Evolutionary conservation across 768 basidiomycete species (phyloP).

Genomic region (Phlegmacium glaucopus): DNA sequence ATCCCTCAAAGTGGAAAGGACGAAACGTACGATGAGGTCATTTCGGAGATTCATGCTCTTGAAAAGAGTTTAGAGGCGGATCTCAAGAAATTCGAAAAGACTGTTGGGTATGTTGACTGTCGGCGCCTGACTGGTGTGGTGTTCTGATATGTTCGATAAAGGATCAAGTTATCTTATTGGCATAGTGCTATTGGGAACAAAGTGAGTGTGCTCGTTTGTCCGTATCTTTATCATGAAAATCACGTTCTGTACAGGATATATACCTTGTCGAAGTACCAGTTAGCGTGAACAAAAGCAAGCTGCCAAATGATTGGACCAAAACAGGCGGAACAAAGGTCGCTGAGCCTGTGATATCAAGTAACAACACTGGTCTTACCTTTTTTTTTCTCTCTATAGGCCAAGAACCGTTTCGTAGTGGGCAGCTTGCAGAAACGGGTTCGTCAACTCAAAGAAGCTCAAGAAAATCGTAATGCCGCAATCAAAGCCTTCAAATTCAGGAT

Average conservation of each 20-base stretch:
- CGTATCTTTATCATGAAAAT: background rate
- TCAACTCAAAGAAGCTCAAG: slow-evolving; percentile 88
- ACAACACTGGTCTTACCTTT: background rate
- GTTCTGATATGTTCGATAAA: slow-evolving; percentile 12
- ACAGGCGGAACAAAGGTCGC: slow-evolving; percentile 74
- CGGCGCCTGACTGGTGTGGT: background rate
- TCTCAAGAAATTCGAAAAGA: slow-evolving; percentile 62
- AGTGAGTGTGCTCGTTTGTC: slow-evolving; percentile 30
- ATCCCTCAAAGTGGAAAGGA: slow-evolving; percentile 85
- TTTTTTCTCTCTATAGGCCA: slow-evolving; percentile 41
- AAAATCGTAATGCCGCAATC: slow-evolving; percentile 76
- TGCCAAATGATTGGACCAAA: slow-evolving; percentile 87
- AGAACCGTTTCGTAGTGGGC: slow-evolving; percentile 75
- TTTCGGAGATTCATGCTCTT: slow-evolving; percentile 62
- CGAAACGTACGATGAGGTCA: slow-evolving; percentile 76
- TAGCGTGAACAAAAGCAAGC: slow-evolving; percentile 43
- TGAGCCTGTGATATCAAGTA: background rate
- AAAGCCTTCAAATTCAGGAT: slow-evolving; percentile 81
- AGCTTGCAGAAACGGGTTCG: slow-evolving; percentile 70
- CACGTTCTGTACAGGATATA: slow-evolving; percentile 60
- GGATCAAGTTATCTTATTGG: slow-evolving; percentile 34
- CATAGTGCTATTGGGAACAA: slow-evolving; percentile 82
- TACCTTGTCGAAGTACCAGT: slow-evolving; percentile 79
- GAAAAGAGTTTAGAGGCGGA: slow-evolving; percentile 71
- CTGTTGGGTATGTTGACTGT: slow-evolving; percentile 49